Evolutionary conservation across 2,329 filamentous ascomycete species (phyloP), one percentile per base, ranked within the genome.

Genomic region (Graphilbum sp.): DNA sequence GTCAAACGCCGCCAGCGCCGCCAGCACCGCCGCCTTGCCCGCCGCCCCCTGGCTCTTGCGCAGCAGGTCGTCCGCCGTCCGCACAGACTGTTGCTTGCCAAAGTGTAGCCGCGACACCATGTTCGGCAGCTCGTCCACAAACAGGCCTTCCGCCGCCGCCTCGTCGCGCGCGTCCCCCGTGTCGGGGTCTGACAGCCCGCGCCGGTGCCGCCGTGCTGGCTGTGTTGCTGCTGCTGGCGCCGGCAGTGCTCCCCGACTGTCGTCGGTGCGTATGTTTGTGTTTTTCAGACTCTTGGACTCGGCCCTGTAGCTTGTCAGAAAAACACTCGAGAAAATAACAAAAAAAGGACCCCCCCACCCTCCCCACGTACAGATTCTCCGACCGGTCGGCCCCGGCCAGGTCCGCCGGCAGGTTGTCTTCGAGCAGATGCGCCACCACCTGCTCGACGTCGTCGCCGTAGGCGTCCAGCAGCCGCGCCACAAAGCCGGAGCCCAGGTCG

Each of bases 1-100:
- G 58, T 96, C 87, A 47, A 96, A 95, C 1, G 79, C 71, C 15
- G 85, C 84, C 3, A 96, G 71, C 0, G 88, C 88, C 3, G 87
- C 83, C 19, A 94, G 62, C 48, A 95, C 94, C 11, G 85, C 79
- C 0, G 85, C 83, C 59, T 92, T 94, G 49, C 77, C 76, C 2
- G 79, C 72, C 4, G 77, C 74, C 1, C 61, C 61, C 17, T 70
- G 67, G 36, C 70, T 70, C 50, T 85, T 76, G 35, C 69, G 61
- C 8, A 88, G 68, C 15, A 88, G 58, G 35, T 74, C 69, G 51
- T 88, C 82, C n/a, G 82, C 79, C 3, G 75, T 84, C 41, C 66
- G 63, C 1, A 64, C 58, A 11, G 68, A 62, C 38, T 73, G 67
- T 25, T 66, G 69, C 48, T 87, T 86, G 41, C 88, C 90, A 48